Conservation (phyloP, 805 yeast genomes). For the Wickerhamomyces bisporus region DNA sequence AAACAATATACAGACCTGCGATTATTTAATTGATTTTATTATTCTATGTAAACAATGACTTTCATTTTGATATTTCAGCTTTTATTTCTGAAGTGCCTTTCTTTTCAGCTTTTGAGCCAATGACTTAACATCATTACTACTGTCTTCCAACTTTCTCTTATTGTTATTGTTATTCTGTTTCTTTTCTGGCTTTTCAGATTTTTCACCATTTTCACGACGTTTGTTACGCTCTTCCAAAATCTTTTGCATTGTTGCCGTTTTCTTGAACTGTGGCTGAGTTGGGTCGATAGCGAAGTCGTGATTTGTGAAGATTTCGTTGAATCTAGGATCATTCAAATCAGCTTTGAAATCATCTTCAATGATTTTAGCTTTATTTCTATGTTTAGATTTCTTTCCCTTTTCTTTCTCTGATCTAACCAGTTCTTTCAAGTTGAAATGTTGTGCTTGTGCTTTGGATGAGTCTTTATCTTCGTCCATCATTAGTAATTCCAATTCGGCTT, state of each 20-base stretch:
- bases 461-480: conserved; percentile 43
- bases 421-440: conserved; percentile 79
- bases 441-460: conserved; percentile 27
- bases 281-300: conserved; percentile 96
- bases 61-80: neutral
- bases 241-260: conserved; percentile 81
- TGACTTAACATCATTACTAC: conserved; percentile 10
- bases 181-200: neutral
- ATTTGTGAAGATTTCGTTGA: conserved; percentile 73
- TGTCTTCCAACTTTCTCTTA: conserved; percentile 9
- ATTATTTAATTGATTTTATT: too few species aligned
- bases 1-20: too few species aligned
- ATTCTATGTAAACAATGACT: too few species aligned
- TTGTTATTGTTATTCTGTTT: conserved; percentile 1
- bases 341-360: conserved; percentile 56
- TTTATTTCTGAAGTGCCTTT: conserved; percentile 16
- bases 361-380: conserved; percentile 42
- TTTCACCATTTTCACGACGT: conserved; percentile 28
- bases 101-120: conserved; percentile 16
- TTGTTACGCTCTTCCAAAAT: conserved; percentile 71
- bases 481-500: conserved; percentile 69
- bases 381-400: conserved; percentile 43
- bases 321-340: conserved; percentile 80
- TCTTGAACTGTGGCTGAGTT: conserved; percentile 81
- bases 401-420: conserved; percentile 69